phyloP scores from a whole-genome alignment of 2,329 filamentous ascomycete genomes.

The Stagonosporopsis vannaccii region DNA sequence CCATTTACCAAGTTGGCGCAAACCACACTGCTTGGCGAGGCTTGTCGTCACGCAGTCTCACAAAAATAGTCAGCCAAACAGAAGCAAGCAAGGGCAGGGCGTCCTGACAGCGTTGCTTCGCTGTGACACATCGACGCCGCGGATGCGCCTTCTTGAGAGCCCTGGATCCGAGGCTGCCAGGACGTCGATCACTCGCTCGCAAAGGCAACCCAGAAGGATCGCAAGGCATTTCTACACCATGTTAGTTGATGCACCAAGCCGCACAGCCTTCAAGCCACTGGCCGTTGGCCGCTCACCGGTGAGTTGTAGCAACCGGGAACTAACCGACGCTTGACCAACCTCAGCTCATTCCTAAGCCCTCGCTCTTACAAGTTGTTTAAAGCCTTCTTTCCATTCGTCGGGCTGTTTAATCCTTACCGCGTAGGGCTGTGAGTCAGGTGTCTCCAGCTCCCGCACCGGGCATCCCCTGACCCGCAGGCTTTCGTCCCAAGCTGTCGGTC shows the following conservation, averaged over 20 bases:
- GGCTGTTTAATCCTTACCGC: constrained; percentile 24
- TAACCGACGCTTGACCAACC: constrained; percentile 26
- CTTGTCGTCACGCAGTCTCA: constrained; percentile 32
- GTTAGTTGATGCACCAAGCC: constrained; percentile 29
- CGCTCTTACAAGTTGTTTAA: constrained; percentile 16
- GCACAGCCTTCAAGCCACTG: constrained; percentile 33
- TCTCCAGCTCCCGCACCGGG: constrained; percentile 33
- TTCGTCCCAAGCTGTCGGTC: constrained; percentile 35
- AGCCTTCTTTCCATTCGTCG: constrained; percentile 28
- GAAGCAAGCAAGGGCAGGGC: constrained; percentile 22
- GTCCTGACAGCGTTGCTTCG: constrained; percentile 27
- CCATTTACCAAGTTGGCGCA: constrained; percentile 22
- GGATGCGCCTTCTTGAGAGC: not conserved
- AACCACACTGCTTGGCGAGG: constrained; percentile 36
- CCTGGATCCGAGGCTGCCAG: not conserved
- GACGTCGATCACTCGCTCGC: constrained; percentile 22
- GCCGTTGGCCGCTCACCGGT: constrained; percentile 39
- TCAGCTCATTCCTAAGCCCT: constrained; percentile 19
- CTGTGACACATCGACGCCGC: constrained; percentile 20
- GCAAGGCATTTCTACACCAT: constrained; percentile 28
- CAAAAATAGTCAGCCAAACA: constrained; percentile 40
- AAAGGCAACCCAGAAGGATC: constrained; percentile 31
- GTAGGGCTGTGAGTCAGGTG: constrained; percentile 42
- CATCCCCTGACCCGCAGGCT: constrained; percentile 36
- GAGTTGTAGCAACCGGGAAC: constrained; percentile 22